Conservation (phyloP, 169 alveolate species). For the Plasmodium sp. region DNA sequence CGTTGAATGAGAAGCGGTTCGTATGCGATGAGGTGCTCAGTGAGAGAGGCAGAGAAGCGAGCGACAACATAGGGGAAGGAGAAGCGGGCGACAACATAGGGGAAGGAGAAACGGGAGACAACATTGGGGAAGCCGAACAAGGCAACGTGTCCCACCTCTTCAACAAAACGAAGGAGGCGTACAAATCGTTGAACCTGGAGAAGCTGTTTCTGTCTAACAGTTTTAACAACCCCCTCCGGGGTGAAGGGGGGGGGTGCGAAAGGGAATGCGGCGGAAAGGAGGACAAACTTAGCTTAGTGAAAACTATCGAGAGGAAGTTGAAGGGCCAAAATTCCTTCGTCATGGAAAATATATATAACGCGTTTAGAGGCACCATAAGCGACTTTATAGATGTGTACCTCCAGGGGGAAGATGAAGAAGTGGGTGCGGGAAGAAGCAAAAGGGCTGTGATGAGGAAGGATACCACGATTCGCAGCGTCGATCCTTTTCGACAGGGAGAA, state of each 20-base stretch:
- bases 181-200: constrained; percentile 9
- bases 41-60: neutral
- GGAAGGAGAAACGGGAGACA: constrained; percentile 17
- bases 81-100: neutral
- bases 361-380: constrained; percentile 34
- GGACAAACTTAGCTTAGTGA: neutral
- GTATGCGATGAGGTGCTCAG: neutral
- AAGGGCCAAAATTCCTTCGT: constrained; percentile 2
- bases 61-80: neutral
- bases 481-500: constrained; percentile 10
- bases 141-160: constrained; percentile 4
- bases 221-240: neutral
- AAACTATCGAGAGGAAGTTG: constrained; percentile 12
- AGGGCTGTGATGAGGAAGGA: neutral
- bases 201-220: constrained; percentile 15
- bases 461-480: neutral
- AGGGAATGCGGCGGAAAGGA: neutral
- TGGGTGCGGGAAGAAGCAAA: neutral
- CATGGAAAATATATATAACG: constrained; percentile 16
- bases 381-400: constrained; percentile 42
- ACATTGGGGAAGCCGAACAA: neutral
- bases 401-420: neutral
- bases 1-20: neutral
- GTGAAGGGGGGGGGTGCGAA: neutral
- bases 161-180: constrained; percentile 29